These are phyloP conservation scores for Pleurotus ostreatus DNA, from an alignment of 768 basidiomycete genomes.

Conservation along the genomic window DNA sequence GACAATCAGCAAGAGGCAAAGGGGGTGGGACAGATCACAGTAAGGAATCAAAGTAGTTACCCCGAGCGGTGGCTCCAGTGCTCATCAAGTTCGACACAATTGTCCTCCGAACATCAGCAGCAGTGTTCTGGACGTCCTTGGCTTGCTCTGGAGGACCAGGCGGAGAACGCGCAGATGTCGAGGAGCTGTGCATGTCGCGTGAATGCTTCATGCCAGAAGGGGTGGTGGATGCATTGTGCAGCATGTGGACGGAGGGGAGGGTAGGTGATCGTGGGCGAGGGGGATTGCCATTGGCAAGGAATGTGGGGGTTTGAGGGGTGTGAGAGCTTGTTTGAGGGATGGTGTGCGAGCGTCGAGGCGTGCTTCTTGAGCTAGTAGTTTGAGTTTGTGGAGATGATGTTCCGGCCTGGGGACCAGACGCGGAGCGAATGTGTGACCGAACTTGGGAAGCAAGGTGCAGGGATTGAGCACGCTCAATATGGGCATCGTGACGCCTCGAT, in stretches of 20 bases:
- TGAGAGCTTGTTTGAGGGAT: not conserved
- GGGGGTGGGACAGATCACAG: not conserved
- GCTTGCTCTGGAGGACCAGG: not conserved
- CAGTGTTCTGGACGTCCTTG: constrained; percentile 3
- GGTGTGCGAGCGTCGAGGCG: not conserved
- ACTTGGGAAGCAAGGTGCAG: not conserved
- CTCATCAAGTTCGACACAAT: constrained; percentile 3
- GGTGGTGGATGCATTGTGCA: not conserved
- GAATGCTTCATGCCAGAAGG: not conserved
- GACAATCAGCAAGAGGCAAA: not conserved
- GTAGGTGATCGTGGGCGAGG: constrained; percentile 6
- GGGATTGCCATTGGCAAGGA: not conserved
- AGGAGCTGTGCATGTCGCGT: constrained; percentile 4
- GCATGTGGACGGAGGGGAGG: constrained; percentile 1
- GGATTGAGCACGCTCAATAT: not conserved
- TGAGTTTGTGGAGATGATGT: not conserved
- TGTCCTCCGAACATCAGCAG: constrained; percentile 4
- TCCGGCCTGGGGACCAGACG: not conserved
- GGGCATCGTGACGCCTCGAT: not conserved
- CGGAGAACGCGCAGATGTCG: not conserved
- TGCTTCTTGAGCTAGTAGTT: not conserved
- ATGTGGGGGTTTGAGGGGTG: not conserved
- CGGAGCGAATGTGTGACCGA: not conserved
- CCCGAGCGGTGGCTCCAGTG: constrained; percentile 1
- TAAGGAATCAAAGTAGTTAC: constrained; percentile 4